Conservation (phyloP, 805 yeast genomes). For the Hanseniaspora hatyaiensis region DNA sequence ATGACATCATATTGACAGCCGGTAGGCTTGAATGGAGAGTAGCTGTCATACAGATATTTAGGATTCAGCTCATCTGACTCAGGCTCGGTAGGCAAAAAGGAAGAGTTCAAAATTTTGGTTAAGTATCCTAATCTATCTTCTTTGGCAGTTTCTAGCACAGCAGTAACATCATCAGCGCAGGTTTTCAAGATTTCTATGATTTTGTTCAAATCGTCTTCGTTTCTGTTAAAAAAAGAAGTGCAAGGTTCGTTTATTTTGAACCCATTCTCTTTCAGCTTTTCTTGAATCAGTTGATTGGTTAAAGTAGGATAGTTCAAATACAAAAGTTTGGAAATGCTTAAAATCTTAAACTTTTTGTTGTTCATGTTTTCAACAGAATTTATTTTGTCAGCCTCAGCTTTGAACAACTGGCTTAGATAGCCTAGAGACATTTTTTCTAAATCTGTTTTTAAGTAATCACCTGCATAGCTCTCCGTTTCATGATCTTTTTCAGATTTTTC, state of each 20-base stretch:
- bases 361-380: constrained; percentile 17
- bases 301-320: constrained; percentile 60
- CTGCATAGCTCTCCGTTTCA: no score
- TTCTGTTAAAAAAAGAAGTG: constrained; percentile 22
- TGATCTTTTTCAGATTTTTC: constrained; percentile 15
- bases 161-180: constrained; percentile 36
- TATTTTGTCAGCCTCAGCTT: constrained; percentile 19
- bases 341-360: constrained; percentile 36
- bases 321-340: constrained; percentile 57
- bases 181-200: constrained; percentile 36
- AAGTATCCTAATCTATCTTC: constrained; percentile 47
- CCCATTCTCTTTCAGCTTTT: constrained; percentile 37
- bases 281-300: constrained; percentile 67
- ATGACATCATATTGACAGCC: constrained; percentile 34
- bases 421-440: constrained; percentile 17
- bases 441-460: constrained; percentile 15
- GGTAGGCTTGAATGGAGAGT: constrained; percentile 55
- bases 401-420: constrained; percentile 26
- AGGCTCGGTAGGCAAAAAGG: constrained; percentile 26
- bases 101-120: constrained; percentile 45
- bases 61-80: constrained; percentile 32
- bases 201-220: constrained; percentile 23
- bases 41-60: constrained; percentile 44
- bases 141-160: constrained; percentile 27
- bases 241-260: constrained; percentile 38